These are phyloP conservation scores for Cystofilobasidium macerans DNA, from an alignment of 768 basidiomycete species.

Conservation along the genomic window DNA sequence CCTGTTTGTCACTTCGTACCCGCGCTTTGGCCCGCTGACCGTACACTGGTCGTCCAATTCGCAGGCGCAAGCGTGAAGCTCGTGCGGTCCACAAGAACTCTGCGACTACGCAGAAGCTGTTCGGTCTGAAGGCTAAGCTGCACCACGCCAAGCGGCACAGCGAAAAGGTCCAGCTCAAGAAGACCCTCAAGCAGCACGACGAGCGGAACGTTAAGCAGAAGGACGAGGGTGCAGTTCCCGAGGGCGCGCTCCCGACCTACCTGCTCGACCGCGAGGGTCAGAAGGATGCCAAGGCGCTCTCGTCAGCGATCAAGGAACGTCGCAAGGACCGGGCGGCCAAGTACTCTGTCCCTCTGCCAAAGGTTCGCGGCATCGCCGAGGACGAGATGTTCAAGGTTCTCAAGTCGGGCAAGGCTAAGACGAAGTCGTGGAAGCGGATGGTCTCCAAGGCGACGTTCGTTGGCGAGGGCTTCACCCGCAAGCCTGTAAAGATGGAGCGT, in stretches of 20 bases:
- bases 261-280: conserved; percentile 95
- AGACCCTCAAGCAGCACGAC: conserved; percentile 99
- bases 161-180: conserved; percentile 96
- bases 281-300: conserved; percentile 92
- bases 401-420: conserved; percentile 92
- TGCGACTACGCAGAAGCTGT: conserved; percentile 77
- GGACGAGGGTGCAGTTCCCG: conserved; percentile 62
- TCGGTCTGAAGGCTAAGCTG: conserved; percentile 95
- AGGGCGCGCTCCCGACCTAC: conserved; percentile 88
- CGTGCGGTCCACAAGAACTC: conserved; percentile 50
- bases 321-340: conserved; percentile 98
- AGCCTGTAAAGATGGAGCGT: conserved; percentile 97
- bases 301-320: conserved; percentile 92
- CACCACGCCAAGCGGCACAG: conserved; percentile 91
- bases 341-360: conserved; percentile 90
- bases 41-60: background rate
- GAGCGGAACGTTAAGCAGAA: conserved; percentile 95
- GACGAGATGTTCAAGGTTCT: conserved; percentile 99
- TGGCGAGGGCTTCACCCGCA: conserved; percentile 92
- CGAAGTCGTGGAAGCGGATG: conserved; percentile 98
- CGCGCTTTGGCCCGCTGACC: too few relatives aligned
- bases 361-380: conserved; percentile 94
- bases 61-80: conserved; percentile 42
- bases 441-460: conserved; percentile 99
- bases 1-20: too few relatives aligned